Percentiles rank a stretch among this genome's conserved stretches.
phyloP scores from a whole-genome alignment of 2,329 filamentous ascomycete species.

The Dactylellina parvicollis region DNA sequence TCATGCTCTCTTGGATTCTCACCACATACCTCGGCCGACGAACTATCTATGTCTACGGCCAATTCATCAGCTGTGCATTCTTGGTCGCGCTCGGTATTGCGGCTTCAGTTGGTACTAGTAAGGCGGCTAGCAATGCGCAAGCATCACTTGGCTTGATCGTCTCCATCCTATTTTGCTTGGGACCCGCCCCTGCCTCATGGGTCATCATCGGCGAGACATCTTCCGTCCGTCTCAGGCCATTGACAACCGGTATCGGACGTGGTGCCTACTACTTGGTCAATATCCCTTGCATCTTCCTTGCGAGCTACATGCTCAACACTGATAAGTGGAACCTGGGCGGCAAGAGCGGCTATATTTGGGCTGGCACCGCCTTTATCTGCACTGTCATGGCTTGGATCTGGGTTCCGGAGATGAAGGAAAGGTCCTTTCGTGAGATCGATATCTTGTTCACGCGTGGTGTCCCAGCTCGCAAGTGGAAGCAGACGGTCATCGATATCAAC shows the following conservation, averaged over 20 bases:
- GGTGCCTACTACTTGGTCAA: conserved; percentile 65
- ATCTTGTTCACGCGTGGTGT: conserved; percentile 33
- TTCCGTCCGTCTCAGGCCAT: conserved; percentile 64
- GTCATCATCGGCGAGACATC: conserved; percentile 63
- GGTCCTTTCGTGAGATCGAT: conserved; percentile 36
- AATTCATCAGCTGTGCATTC: conserved; percentile 66
- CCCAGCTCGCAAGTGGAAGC: conserved; percentile 62
- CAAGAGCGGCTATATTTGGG: conserved; percentile 62
- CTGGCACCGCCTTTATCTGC: conserved; percentile 60
- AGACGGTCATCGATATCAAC: conserved; percentile 68
- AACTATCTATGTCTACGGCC: conserved; percentile 72
- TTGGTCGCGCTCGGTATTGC: conserved; percentile 71
- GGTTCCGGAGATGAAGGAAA: conserved; percentile 63
- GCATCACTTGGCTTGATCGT: conserved; percentile 66
- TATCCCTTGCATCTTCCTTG: conserved; percentile 64
- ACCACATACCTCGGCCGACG: conserved; percentile 72
- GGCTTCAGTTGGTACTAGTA: conserved; percentile 66
- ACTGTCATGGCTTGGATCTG: conserved; percentile 63
- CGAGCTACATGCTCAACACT: conserved; percentile 59
- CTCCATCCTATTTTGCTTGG: conserved; percentile 67
- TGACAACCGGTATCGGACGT: conserved; percentile 66
- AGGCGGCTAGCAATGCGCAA: conserved; percentile 66
- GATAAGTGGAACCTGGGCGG: conserved; percentile 35
- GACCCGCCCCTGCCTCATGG: conserved; percentile 68
- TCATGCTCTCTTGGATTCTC: conserved; percentile 75